Evolutionary conservation across 257 asterid genomes (phyloP).

Genomic region (Lithospermum erythrorhizon): DNA sequence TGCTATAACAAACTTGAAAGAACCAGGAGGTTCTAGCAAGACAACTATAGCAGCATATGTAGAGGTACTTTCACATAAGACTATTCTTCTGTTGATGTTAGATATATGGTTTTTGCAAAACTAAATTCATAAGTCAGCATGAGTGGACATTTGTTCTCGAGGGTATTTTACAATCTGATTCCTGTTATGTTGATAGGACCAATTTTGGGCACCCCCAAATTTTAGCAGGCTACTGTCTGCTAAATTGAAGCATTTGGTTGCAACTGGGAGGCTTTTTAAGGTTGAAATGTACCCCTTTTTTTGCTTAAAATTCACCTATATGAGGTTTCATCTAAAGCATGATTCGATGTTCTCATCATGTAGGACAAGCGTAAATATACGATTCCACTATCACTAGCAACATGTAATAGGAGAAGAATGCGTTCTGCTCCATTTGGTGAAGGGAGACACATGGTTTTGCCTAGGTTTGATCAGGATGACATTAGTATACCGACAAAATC

Average conservation of each 20-base stretch:
- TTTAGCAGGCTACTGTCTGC: slow-evolving; percentile 37
- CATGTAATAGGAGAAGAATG: slow-evolving; percentile 24
- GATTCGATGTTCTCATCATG: slow-evolving; percentile 6
- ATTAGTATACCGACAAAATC: slow-evolving; percentile 11
- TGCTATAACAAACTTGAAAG: slow-evolving; percentile 77
- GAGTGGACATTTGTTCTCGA: neutral
- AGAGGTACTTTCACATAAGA: slow-evolving; percentile 37
- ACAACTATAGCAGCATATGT: slow-evolving; percentile 75
- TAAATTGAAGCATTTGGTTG: slow-evolving; percentile 38
- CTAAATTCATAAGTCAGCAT: too few species aligned
- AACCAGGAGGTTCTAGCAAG: slow-evolving; percentile 86
- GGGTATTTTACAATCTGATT: neutral
- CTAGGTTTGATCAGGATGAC: slow-evolving; percentile 18
- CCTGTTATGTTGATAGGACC: slow-evolving; percentile 21
- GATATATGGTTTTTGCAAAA: neutral
- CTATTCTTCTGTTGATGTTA: neutral
- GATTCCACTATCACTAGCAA: slow-evolving; percentile 16
- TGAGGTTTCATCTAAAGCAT: neutral
- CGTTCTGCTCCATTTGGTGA: slow-evolving; percentile 15
- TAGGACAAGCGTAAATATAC: slow-evolving; percentile 36
- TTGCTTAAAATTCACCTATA: neutral
- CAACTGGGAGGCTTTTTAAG: slow-evolving; percentile 36
- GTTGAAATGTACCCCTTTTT: slow-evolving; percentile 13
- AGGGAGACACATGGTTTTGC: slow-evolving; percentile 23
- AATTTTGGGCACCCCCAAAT: slow-evolving; percentile 49